Evolutionary conservation across 2,329 filamentous ascomycete genomes (phyloP), one percentile per base, ranked within the genome.

Genomic region (Apiospora saccharicola): DNA sequence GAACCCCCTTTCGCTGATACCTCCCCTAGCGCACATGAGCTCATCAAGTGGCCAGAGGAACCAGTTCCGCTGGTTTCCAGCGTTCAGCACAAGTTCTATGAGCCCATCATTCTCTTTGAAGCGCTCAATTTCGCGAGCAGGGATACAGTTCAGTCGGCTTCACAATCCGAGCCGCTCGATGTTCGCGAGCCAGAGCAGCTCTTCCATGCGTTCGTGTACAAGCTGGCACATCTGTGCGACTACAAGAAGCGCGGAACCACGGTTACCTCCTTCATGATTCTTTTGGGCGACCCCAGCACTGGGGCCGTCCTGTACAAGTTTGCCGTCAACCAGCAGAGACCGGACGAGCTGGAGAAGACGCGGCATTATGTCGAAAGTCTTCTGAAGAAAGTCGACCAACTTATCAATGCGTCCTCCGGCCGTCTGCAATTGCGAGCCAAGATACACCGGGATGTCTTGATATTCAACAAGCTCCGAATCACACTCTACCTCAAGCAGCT

Each of bases 151-250:
- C 37, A 47, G 16, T 47, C 19, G 16, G 46, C 46, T 1, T 47
- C 46, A 7, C 46, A 47, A 22, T 19, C 46, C 22, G 46, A 47
- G 19, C 19, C 19, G 19, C 46, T 47, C 1, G 46, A 47, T 19
- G 7, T 19, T 47, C 46, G 16, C 7, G 46, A 47, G 7, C 46
- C 46, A 10, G 19, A 22, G 46, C 16, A 47, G 46, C 19, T 47
- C 46, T 47, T 22, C 46, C 46, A 47, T 7, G 19, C 7, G 19
- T 37, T 37, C n/a, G 64, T 75, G 13, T 74, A 75, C 34, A 74
- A 70, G 34, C 47, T 75, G 10, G 70, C 70, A 24, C 71, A 74
- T 14, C 47, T 74, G 47, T 75, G 74, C 67, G 74, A 75, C 41
- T 22, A 46, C 68, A 70, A 16, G 14, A 53, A 43, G 4, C 69